A percentile compares a stretch with the other conserved stretches of the same genome.
phyloP scores from a whole-genome alignment of 371 early-diverging fungal genomes.

The Mortierella sp. region DNA sequence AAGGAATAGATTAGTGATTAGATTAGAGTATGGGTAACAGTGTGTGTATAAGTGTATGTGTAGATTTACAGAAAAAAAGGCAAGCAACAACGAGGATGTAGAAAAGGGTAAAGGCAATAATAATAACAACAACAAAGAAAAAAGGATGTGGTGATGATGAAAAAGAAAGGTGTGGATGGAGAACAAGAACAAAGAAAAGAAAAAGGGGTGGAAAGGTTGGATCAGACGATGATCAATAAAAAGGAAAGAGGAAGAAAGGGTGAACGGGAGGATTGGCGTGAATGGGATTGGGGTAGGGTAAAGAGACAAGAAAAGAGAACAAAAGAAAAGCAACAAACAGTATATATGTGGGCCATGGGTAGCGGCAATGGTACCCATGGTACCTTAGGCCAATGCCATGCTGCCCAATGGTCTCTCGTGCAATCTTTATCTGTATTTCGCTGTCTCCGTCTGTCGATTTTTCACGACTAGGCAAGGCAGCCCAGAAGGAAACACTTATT shows the following conservation, averaged over 20 bases:
- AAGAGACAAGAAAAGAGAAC: constrained; percentile 1
- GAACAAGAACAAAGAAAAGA: not conserved
- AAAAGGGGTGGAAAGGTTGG: constrained; percentile 9
- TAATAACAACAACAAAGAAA: not conserved
- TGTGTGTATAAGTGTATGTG: not conserved
- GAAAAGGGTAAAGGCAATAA: not conserved
- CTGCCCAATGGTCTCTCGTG: not conserved
- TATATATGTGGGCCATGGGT: not conserved
- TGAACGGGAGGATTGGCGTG: not conserved
- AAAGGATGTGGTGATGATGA: not conserved
- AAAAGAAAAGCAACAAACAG: constrained; percentile 1
- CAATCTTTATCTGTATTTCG: not conserved
- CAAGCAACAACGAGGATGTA: constrained; percentile 3
- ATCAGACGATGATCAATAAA: constrained; percentile 1
- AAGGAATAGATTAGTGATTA: constrained; percentile 8
- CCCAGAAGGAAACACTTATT: constrained; percentile 1
- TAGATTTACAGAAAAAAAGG: constrained; percentile 4
- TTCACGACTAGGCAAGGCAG: not conserved
- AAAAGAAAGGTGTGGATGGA: not conserved
- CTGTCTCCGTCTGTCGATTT: not conserved
- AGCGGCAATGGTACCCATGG: not conserved
- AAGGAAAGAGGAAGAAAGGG: not conserved
- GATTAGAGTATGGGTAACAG: constrained; percentile 3
- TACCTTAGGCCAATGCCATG: not conserved
- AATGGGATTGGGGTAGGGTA: not conserved